Base-by-base conservation (phyloP, 371 early-diverging fungal genomes). In the Mortierella polycephala region DNA sequence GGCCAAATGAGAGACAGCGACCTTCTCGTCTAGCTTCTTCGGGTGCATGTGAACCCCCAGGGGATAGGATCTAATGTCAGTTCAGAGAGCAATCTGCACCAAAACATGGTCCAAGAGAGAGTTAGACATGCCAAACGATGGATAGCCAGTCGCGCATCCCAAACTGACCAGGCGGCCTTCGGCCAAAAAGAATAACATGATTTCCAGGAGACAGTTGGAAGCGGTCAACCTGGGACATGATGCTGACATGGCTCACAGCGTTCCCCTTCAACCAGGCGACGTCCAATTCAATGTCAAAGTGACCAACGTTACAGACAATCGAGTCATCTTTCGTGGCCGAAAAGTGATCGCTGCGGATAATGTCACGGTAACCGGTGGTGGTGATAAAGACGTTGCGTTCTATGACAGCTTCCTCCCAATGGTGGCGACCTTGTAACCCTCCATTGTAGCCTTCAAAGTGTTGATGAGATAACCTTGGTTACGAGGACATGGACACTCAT, bases 251-350 rank as follows among this genome's bases (percentile, higher is more conserved):
- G 74, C 87, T 84, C 67, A 81, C 87, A 75, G 98, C 95, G 90
- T 98, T 98, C 76, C 88, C 88, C 93, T 97, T 98, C 82, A 99
- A 88, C 99, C 99, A 99, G 60, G 96, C 96, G 63, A 97, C 98
- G 85, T 99, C 99, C 75, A 99, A 95, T 88, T 99, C 99, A 81
- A 97, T 90, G 88, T 99, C 99, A 77, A 99, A 99, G 90, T 99
- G 99, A 81, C 99, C 99, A 90, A 99, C 99, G 94, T 97, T 99
- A 93, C 98, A 98, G 72, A 99, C 97, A 81, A 99, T 98, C 71
- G 98, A 91, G 84, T 99, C 98, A 83, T 99, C 96, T 91, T 96
- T 96, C 99, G 99, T 98, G 71, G 75, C 75, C 57, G 83, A 71
- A 85, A 99, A 94, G 92, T 98, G 97, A 61, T 83, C 91, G 67